A percentile compares a stretch with the other conserved stretches of the same genome.
phyloP scores from a whole-genome alignment of 768 basidiomycete species.

The Agrocybe pediades region DNA sequence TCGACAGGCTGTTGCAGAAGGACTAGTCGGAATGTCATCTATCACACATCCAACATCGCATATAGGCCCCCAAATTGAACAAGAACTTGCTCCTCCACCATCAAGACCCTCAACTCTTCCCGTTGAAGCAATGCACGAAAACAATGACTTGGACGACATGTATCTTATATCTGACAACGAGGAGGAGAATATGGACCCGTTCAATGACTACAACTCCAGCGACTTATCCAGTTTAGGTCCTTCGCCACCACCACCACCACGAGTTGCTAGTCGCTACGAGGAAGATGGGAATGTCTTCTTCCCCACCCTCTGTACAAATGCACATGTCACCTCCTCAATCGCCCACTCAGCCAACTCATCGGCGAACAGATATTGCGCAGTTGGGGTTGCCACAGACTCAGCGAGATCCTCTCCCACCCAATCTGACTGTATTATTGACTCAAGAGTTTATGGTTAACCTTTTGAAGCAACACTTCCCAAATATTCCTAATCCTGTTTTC shows the following conservation, averaged over 20 bases:
- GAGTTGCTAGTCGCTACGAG: background rate
- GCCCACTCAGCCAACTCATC: background rate
- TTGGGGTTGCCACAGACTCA: too few species aligned
- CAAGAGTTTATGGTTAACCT: too few species aligned
- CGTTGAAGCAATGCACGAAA: background rate
- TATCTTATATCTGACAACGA: background rate
- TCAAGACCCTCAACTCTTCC: too few species aligned
- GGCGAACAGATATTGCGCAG: background rate
- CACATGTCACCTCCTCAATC: too few species aligned
- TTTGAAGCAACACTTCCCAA: constrained; percentile 4
- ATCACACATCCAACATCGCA: background rate
- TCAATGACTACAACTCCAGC: too few species aligned
- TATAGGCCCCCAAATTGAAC: background rate
- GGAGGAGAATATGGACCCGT: background rate
- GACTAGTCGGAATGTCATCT: background rate
- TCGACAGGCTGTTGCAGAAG: background rate
- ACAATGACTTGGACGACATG: background rate
- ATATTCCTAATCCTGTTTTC: background rate
- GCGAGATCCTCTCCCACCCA: too few species aligned
- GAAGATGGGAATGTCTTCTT: background rate
- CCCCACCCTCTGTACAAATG: background rate
- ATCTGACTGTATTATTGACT: too few species aligned
- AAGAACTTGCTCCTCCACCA: too few species aligned
- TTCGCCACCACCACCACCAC: background rate
- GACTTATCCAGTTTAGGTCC: too few species aligned